A percentile compares a stretch with the other conserved stretches of the same genome.
Evolutionary conservation across 768 basidiomycete species (phyloP).

Genomic region (Chiua virens): DNA sequence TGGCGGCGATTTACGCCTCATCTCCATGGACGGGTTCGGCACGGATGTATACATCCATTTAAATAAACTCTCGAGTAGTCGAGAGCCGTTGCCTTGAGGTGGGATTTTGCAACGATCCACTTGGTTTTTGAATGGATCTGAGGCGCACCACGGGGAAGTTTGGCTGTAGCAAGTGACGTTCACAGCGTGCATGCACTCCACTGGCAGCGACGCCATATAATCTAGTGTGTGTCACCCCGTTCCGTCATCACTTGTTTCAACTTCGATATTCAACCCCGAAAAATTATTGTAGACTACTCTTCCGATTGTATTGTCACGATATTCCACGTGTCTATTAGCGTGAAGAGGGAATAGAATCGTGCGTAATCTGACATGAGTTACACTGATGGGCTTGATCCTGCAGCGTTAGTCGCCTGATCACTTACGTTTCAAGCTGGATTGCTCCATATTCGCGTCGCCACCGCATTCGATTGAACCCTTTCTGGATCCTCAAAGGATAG

Average conservation of each 20-base stretch:
- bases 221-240: slow-evolving; percentile 5
- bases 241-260: neutral
- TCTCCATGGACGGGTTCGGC: slow-evolving; percentile 97
- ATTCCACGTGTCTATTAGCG: neutral
- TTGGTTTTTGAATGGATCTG: too few species aligned
- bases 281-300: slow-evolving; percentile 2
- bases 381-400: neutral
- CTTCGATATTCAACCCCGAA: neutral
- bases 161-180: neutral
- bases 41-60: slow-evolving; percentile 94
- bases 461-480: too few species aligned
- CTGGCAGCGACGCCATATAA: neutral
- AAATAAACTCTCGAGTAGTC: slow-evolving; percentile 70
- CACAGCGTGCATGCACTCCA: neutral
- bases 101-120: too few species aligned
- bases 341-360: neutral
- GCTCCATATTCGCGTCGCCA: too few species aligned
- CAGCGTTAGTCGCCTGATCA: too few species aligned
- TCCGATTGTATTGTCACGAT: neutral
- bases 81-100: slow-evolving; percentile 23
- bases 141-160: neutral
- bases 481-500: too few species aligned
- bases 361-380: neutral
- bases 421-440: too few species aligned
- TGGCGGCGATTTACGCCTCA: slow-evolving; percentile 90